Evolutionary conservation across 108 stramenopile genomes (phyloP).

Genomic region (Cyclotella sp.): DNA sequence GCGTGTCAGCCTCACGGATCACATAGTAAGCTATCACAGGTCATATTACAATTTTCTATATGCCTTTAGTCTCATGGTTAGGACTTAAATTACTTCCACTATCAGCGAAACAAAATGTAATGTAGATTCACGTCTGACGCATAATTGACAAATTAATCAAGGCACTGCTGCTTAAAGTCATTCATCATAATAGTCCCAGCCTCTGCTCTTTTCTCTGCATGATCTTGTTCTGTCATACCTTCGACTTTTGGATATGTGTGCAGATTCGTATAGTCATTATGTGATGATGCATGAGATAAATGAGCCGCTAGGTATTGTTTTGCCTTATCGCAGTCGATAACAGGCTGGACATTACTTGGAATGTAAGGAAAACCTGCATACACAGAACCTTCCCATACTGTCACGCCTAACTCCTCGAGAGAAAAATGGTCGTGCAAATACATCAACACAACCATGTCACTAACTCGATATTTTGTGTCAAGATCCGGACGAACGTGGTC

Average conservation of each 20-base stretch:
- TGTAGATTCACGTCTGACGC: too few relatives aligned
- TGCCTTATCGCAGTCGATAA: constrained; percentile 6
- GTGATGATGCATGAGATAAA: background rate
- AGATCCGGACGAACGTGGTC: constrained; percentile 1
- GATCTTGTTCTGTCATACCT: background rate
- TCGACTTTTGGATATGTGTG: constrained; percentile 16
- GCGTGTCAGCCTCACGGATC: too few relatives aligned
- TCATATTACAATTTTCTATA: too few relatives aligned
- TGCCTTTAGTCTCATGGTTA: too few relatives aligned
- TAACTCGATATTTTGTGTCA: background rate
- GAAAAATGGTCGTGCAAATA: constrained; percentile 10
- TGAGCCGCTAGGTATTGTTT: constrained; percentile 4
- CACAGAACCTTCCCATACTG: background rate
- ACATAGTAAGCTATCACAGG: too few relatives aligned
- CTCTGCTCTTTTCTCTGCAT: constrained; percentile 12
- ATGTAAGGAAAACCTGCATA: constrained; percentile 5
- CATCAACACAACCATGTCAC: constrained; percentile 12
- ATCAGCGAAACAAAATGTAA: too few relatives aligned
- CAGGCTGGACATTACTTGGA: background rate
- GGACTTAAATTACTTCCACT: too few relatives aligned
- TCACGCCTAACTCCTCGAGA: constrained; percentile 5
- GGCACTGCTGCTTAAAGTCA: background rate
- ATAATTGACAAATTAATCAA: too few relatives aligned
- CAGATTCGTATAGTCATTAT: background rate
- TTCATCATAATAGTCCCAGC: constrained; percentile 27